Evolutionary conservation across 2,329 filamentous ascomycete species (phyloP).

Genomic region (Pseudogymnoascus sp.): DNA sequence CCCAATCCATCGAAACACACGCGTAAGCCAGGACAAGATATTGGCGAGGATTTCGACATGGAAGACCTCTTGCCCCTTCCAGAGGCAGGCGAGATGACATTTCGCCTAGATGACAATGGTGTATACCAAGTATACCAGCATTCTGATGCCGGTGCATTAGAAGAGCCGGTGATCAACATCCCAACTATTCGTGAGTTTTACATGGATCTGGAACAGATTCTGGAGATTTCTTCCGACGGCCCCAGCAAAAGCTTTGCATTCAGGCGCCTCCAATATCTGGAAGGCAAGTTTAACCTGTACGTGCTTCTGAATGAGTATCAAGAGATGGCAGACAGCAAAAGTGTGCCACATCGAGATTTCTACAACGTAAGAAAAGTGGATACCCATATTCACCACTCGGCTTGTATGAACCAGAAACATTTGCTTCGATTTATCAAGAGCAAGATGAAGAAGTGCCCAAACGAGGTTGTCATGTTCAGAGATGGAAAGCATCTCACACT

Average conservation of each 20-base stretch:
- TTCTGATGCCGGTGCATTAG: conserved; percentile 49
- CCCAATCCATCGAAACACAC: conserved; percentile 28
- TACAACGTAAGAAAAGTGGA: conserved; percentile 99
- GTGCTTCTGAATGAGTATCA: conserved; percentile 92
- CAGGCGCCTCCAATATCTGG: conserved; percentile 84
- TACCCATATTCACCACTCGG: conserved; percentile 97
- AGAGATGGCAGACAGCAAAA: conserved; percentile 95
- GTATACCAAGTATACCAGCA: conserved; percentile 90
- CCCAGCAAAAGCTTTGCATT: conserved; percentile 97
- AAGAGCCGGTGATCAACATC: conserved; percentile 68
- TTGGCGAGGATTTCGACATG: conserved; percentile 87
- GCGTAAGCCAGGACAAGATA: conserved; percentile 80
- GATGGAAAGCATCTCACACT: conserved; percentile 89
- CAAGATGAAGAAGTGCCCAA: conserved; percentile 97
- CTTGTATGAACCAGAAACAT: conserved; percentile 99
- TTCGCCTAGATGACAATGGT: conserved; percentile 70
- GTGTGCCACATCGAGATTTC: conserved; percentile 94
- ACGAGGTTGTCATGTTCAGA: conserved; percentile 86
- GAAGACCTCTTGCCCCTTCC: conserved; percentile 70
- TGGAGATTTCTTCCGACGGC: conserved; percentile 87
- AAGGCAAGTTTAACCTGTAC: conserved; percentile 96
- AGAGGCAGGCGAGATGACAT: conserved; percentile 60
- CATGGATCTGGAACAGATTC: conserved; percentile 80
- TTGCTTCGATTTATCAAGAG: conserved; percentile 97
- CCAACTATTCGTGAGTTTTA: conserved; percentile 93